Base-by-base conservation (phyloP, 345 rosid species). In the Citrus unshiu region DNA sequence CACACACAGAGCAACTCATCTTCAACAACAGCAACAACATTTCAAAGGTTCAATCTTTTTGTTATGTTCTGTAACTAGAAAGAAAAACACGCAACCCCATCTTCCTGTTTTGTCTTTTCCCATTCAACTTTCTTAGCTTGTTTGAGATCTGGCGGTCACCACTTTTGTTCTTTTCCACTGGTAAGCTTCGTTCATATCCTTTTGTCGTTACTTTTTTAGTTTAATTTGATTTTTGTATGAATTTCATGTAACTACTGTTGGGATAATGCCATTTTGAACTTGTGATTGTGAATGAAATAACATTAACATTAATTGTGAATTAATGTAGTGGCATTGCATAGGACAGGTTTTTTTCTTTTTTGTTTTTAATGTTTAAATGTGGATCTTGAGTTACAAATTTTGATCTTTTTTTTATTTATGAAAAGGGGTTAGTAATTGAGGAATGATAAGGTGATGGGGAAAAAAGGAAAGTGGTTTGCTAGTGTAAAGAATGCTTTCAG, bases 391-490 rank as follows among this genome's bases (percentile, higher is more conserved):
- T 25, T 72, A 43, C 25, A 21, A 78, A 19, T 12, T 61, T 57
- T 35, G 64, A 49, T 25, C n/a, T 27, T 37, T 73, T 78, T 62
- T 77, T 77, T 60, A 62, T 30, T 46, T 39, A 34, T 40, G 32
- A 40, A 32, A 66, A 56, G 56, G 56, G 58, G 83, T 59, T 46
- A 24, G 27, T n/a, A 40, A 72, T 35, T 67, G 76, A 70, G 84
- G 81, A 85, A 86, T 78, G 87, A 82, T 87, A 81, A 84, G 80
- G 83, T 86, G 85, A 96, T 96, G 99, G 98, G 99, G 68, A 90
- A 81, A 80, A 93, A 94, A 82, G 97, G 94, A 27, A 96, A 92
- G 79, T 96, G 99, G 99, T 88, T 96, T 84, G 88, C 97, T 39
- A 88, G 85, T 62, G 91, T 96, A 70, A 96, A 87, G 92, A 96